phyloP scores from a whole-genome alignment of 23 red algal species.

The Pyropia yezoensis region DNA sequence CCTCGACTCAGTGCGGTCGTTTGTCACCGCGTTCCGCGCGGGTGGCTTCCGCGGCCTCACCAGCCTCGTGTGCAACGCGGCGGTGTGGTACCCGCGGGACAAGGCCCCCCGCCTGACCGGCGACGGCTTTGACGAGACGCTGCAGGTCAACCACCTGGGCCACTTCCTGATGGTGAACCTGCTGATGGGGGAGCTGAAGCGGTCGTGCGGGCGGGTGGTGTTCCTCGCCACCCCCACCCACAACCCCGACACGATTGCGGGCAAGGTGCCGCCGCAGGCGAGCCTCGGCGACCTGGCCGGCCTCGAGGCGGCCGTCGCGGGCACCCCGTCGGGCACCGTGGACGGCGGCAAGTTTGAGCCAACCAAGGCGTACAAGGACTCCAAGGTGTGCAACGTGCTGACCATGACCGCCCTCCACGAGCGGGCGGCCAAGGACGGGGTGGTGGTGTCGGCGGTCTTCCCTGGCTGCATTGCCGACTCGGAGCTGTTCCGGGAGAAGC shows the following conservation, averaged over 20 bases:
- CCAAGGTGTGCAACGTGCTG: slow-evolving; percentile 77
- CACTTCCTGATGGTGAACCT: slow-evolving; percentile 83
- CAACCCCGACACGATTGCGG: slow-evolving; percentile 71
- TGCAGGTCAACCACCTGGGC: slow-evolving; percentile 79
- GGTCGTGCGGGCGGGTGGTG: slow-evolving; percentile 39
- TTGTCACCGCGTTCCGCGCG: slow-evolving; percentile 14
- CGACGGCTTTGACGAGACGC: slow-evolving; percentile 84
- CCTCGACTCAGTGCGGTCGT: slow-evolving; percentile 41
- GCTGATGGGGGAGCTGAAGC: slow-evolving; percentile 41
- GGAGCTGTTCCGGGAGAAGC: slow-evolving; percentile 83
- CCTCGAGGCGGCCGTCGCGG: slow-evolving; percentile 38
- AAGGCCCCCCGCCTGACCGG: slow-evolving; percentile 69
- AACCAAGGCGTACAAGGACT: slow-evolving; percentile 92
- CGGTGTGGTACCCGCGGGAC: slow-evolving; percentile 81
- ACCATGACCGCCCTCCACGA: slow-evolving; percentile 66
- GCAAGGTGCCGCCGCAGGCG: slow-evolving; percentile 86
- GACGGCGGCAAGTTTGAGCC: slow-evolving; percentile 76
- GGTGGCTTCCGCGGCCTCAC: slow-evolving; percentile 26
- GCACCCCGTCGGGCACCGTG: slow-evolving; percentile 32
- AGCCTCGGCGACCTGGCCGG: slow-evolving; percentile 62
- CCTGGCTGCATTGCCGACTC: slow-evolving; percentile 75
- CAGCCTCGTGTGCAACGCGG: slow-evolving; percentile 80
- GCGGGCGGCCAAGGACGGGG: slow-evolving; percentile 36
- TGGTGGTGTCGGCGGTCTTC: slow-evolving; percentile 61
- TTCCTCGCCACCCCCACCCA: slow-evolving; percentile 85